Percentiles rank a stretch among this genome's conserved stretches.
Evolutionary conservation across 129 eudicot species (phyloP).

Genomic region (Pittosporum tobira): DNA sequence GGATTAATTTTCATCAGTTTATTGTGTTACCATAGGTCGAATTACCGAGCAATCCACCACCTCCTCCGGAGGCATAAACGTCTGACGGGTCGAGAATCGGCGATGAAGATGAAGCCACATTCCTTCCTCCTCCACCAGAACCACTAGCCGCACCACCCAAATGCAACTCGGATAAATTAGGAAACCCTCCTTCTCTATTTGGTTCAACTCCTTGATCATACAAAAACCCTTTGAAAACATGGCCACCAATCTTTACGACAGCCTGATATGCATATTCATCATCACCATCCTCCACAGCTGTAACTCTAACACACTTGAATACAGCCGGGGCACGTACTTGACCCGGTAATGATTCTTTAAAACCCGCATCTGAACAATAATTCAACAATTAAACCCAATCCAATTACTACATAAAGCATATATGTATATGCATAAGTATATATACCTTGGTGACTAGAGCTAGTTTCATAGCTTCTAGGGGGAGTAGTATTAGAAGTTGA

Average conservation of each 20-base stretch:
- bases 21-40: constrained; percentile 40
- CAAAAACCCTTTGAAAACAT: constrained; percentile 80
- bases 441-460: constrained; percentile 79
- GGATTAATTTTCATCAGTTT: constrained; percentile 11
- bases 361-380: constrained; percentile 40
- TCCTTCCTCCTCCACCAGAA: constrained; percentile 33
- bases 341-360: constrained; percentile 64
- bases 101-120: constrained; percentile 31
- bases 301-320: constrained; percentile 82
- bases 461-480: constrained; percentile 71
- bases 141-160: constrained; percentile 38
- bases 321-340: constrained; percentile 88
- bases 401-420: not conserved
- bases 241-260: constrained; percentile 70
- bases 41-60: constrained; percentile 60
- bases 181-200: constrained; percentile 42
- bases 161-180: constrained; percentile 66
- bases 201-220: constrained; percentile 78
- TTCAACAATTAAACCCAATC: not conserved
- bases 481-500: constrained; percentile 84
- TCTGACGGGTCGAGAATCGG: constrained; percentile 43
- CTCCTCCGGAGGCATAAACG: constrained; percentile 41
- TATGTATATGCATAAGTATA: not conserved
- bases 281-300: constrained; percentile 85
- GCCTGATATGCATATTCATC: constrained; percentile 92